Conservation (phyloP, 2,329 filamentous ascomycete genomes). For the Penicillium fuscoglaucum region DNA sequence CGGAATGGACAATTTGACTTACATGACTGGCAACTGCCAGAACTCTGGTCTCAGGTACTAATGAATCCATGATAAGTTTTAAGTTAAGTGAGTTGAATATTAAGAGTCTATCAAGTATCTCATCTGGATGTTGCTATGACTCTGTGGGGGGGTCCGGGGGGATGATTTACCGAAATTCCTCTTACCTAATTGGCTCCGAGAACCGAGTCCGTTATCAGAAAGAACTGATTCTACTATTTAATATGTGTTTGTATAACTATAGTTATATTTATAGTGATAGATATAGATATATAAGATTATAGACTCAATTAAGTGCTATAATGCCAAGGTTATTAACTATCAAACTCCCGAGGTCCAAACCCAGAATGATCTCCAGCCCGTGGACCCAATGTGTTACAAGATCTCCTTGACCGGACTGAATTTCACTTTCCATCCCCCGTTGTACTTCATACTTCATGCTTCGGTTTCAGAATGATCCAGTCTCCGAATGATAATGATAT, state of each 20-base stretch:
- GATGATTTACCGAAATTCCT: conserved; percentile 10
- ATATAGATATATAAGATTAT: not conserved
- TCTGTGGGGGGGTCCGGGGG: conserved; percentile 18
- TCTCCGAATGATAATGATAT: not conserved
- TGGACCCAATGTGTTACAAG: not conserved
- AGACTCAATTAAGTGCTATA: not conserved
- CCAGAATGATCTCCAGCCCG: not conserved
- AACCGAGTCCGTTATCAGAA: conserved; percentile 1
- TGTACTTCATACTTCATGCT: not conserved
- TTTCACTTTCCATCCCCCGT: not conserved
- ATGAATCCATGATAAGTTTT: conserved; percentile 37
- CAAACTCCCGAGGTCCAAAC: not conserved
- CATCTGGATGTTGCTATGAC: not conserved
- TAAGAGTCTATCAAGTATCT: conserved; percentile 2
- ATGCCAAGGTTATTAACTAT: not conserved
- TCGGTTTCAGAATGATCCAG: not conserved
- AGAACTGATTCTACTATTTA: too few relatives aligned
- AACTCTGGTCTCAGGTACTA: conserved; percentile 66
- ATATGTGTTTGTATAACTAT: too few relatives aligned
- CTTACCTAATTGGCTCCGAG: conserved; percentile 25
- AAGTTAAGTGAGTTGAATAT: conserved; percentile 8
- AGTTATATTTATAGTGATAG: too few relatives aligned
- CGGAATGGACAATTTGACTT: conserved; percentile 44
- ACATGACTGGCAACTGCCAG: conserved; percentile 95
- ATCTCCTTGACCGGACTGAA: not conserved